Evolutionary conservation across 768 basidiomycete species (phyloP).

Genomic region (Termitomyces bulborhizus): DNA sequence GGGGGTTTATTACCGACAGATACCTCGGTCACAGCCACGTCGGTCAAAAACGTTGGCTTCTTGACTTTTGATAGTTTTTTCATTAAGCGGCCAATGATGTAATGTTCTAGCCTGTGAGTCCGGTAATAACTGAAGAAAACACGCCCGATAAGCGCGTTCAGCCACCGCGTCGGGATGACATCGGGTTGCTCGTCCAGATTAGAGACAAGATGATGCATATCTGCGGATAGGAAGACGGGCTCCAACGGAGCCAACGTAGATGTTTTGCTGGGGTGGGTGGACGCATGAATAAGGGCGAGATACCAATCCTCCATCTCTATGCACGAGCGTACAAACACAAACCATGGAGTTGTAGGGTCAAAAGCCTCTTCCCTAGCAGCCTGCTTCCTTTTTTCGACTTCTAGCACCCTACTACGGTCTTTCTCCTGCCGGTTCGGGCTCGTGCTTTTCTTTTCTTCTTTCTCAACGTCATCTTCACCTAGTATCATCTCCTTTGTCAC

Average conservation of each 20-base stretch:
- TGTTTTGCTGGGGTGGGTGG: slow-evolving; percentile 54
- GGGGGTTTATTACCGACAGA: slow-evolving; percentile 82
- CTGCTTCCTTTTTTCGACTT: slow-evolving; percentile 37
- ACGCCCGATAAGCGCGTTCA: slow-evolving; percentile 90
- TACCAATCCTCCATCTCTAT: slow-evolving; percentile 99
- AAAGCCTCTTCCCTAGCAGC: slow-evolving; percentile 45
- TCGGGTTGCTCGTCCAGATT: slow-evolving; percentile 92
- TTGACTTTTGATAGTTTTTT: slow-evolving; percentile 92
- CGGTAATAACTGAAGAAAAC: slow-evolving; percentile 90
- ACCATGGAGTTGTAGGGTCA: slow-evolving; percentile 71
- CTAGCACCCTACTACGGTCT: slow-evolving; percentile 27
- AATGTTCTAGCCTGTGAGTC: slow-evolving; percentile 74
- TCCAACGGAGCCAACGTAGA: slow-evolving; percentile 55
- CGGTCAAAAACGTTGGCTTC: slow-evolving; percentile 78
- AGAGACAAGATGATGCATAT: slow-evolving; percentile 80
- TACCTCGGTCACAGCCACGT: slow-evolving; percentile 84
- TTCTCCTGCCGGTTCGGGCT: slow-evolving; percentile 28
- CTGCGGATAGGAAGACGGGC: slow-evolving; percentile 61
- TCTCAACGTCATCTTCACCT: slow-evolving; percentile 26
- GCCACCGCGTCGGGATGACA: slow-evolving; percentile 95
- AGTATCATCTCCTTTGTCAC: slow-evolving; percentile 47
- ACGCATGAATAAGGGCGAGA: slow-evolving; percentile 71
- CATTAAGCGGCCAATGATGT: slow-evolving; percentile 85
- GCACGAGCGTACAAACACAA: slow-evolving; percentile 84
- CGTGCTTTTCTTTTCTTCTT: slow-evolving; percentile 20